These are phyloP conservation scores for Lonicera japonica DNA, from an alignment of 129 eudicot species.

Conservation along the genomic window DNA sequence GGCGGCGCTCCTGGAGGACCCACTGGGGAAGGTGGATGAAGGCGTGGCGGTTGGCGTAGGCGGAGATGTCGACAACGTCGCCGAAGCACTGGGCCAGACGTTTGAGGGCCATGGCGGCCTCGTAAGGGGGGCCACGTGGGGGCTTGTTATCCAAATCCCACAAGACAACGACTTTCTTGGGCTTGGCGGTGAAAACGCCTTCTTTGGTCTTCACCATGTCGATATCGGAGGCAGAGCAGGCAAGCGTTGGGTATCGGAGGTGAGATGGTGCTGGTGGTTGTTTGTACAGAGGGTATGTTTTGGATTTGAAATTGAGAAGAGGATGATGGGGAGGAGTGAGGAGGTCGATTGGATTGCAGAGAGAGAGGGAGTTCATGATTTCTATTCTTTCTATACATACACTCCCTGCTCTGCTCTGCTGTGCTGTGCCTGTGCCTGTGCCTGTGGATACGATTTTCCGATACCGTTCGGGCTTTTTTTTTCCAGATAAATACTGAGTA, in stretches of 20 bases:
- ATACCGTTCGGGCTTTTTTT: too few species aligned
- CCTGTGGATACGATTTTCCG: neutral
- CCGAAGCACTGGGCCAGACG: conserved; percentile 60
- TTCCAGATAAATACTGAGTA: too few species aligned
- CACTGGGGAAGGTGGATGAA: conserved; percentile 80
- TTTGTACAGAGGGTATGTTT: neutral
- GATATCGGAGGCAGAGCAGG: conserved; percentile 38
- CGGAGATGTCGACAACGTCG: conserved; percentile 63
- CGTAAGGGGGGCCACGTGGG: conserved; percentile 93
- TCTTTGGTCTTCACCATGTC: conserved; percentile 65
- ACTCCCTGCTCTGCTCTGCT: too few species aligned
- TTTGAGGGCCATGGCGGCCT: conserved; percentile 67
- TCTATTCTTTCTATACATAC: neutral
- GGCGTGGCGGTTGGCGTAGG: conserved; percentile 98
- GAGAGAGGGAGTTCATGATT: conserved; percentile 35
- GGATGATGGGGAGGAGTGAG: neutral
- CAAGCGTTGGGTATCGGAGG: conserved; percentile 6
- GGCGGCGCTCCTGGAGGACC: conserved; percentile 70
- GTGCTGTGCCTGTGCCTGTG: neutral
- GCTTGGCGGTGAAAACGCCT: conserved; percentile 54
- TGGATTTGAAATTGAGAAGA: conserved; percentile 11
- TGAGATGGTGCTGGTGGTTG: neutral
- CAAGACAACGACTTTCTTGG: conserved; percentile 70
- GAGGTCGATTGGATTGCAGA: conserved; percentile 20
- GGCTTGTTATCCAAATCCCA: conserved; percentile 98